Evolutionary conservation across 805 yeast genomes (phyloP), one percentile per base, ranked within the genome.

Genomic region (Metschnikowia borealis): DNA sequence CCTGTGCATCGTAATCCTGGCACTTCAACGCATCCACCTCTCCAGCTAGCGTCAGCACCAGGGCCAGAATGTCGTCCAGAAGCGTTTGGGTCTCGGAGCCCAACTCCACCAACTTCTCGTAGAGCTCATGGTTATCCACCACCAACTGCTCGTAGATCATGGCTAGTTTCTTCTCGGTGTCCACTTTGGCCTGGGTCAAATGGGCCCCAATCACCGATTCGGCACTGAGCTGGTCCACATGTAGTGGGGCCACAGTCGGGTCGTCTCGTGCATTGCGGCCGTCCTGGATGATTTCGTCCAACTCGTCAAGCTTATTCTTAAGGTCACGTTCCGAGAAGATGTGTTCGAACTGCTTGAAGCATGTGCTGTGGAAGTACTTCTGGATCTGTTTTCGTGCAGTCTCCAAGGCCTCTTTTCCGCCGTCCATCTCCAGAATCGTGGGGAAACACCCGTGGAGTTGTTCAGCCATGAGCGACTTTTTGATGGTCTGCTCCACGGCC

Each of bases 391-490:
- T 65, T 44, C 81, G 69, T 6, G 84, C 83, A 23, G 74, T 71
- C 18, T 71, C 70, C 10, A 82, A 63, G 3, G 74, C 62, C 21
- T 67, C 67, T 3, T 67, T 63, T 3, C 84, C 85, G 21, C 70
- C 73, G n/a, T 66, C 69, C 14, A 75, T 64, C n/a, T 60, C 49
- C 2, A 83, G 73, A 39, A 81, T 71, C 6, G 67, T 63, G 2
- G 87, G 87, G 59, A 79, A 83, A 59, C 87, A 82, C 18, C 74
- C 60, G 46, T 70, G 65, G 21, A 83, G 62, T 52, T 79, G 79
- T 13, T 82, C 85, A 49, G 73, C 65, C 21, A 75, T 71, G 37
- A 81, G 67, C 38, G 81, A 70, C 54, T 73, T 76, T 39, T 63
- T 65, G 36, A 81, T 72, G 2, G 82, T 74, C 56, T 79, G 82